Base-by-base conservation (phyloP, 2,329 filamentous ascomycete species). In the Colletotrichum kahawae region DNA sequence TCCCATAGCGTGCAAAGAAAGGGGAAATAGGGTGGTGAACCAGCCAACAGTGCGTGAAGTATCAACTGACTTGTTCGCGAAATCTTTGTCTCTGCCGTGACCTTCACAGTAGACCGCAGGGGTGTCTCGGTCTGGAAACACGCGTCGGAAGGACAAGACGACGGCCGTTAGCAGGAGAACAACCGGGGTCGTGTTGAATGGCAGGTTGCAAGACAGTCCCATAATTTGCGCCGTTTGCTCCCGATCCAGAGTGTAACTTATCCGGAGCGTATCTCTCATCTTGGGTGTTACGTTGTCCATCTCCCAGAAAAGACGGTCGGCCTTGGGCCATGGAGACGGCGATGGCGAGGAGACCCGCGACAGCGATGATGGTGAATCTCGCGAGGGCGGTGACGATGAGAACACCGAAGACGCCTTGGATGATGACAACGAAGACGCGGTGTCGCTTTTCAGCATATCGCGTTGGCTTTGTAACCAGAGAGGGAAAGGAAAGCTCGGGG, bases 1-100 rank as follows among this genome's bases (percentile, higher is more conserved):
- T 1, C 3, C 38, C 9, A 43, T 6, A 43, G 38, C 38, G 1
- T n/a, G 38, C 0, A 43, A 0, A 1, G 38, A n/a, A 1, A 43
- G 18, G 3, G 38, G 38, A 10, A 43, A 43, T 9, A n/a, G 38
- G 38, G 38, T 43, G 3, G 38, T 43, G 38, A 43, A 43, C 38
- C 38, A 43, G 38, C 38, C 38, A 1, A 43, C n/a, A 5, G 38
- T 43, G 38, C 38, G 38, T 43, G 38, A 43, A 2, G 18, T 43
- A 43, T 43, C 38, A 2, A 43, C 18, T 12, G 38, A 43, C 9
- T 43, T 43, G 38, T 43, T 43, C 9, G 9, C 38, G 38, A 43
- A 43, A 43, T 18, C 38, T 43, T 43, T 43, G 38, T 43, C 38
- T n/a, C 38, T 43, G 38, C 38, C 38, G 38, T 43, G 38, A 1